phyloP scores from a whole-genome alignment of 2,329 filamentous ascomycete species.

The Cladosporium colombiae region DNA sequence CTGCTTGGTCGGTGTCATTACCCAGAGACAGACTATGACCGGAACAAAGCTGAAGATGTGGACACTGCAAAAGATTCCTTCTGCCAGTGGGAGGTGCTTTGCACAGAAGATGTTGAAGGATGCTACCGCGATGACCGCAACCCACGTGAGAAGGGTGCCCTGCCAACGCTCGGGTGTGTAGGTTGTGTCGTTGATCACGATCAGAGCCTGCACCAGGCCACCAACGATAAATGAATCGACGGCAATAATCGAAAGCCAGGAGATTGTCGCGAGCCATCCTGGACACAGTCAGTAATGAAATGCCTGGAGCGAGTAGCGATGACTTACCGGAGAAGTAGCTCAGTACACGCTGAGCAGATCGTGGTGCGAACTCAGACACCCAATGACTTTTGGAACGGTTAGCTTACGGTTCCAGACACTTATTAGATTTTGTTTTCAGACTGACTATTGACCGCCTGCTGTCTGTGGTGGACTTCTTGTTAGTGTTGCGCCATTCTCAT shows the following conservation, averaged over 20 bases:
- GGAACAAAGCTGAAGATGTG: slow-evolving; percentile 38
- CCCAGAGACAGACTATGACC: slow-evolving; percentile 36
- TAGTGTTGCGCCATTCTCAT: not conserved
- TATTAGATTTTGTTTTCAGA: not conserved
- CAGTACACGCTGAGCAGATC: slow-evolving; percentile 30
- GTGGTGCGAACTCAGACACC: slow-evolving; percentile 37
- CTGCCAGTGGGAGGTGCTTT: slow-evolving; percentile 33
- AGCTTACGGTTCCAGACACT: not conserved
- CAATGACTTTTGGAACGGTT: slow-evolving; percentile 25
- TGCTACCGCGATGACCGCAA: slow-evolving; percentile 25
- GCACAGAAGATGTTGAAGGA: slow-evolving; percentile 36
- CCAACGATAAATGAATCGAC: slow-evolving; percentile 48
- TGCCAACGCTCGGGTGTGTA: slow-evolving; percentile 30
- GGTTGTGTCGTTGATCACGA: slow-evolving; percentile 43
- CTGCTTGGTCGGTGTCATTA: slow-evolving; percentile 27
- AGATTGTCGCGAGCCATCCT: slow-evolving; percentile 36
- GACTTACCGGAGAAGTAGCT: slow-evolving; percentile 23
- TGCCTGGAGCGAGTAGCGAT: not conserved
- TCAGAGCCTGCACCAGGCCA: slow-evolving; percentile 48
- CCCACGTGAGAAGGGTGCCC: slow-evolving; percentile 31
- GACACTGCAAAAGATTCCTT: slow-evolving; percentile 35
- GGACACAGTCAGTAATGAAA: not conserved
- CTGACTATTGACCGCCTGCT: slow-evolving; percentile 32
- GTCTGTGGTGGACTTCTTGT: not conserved
- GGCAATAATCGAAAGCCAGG: slow-evolving; percentile 49